Evolutionary conservation across 2,329 filamentous ascomycete species (phyloP).

Genomic region (Furcasterigmium sp.): DNA sequence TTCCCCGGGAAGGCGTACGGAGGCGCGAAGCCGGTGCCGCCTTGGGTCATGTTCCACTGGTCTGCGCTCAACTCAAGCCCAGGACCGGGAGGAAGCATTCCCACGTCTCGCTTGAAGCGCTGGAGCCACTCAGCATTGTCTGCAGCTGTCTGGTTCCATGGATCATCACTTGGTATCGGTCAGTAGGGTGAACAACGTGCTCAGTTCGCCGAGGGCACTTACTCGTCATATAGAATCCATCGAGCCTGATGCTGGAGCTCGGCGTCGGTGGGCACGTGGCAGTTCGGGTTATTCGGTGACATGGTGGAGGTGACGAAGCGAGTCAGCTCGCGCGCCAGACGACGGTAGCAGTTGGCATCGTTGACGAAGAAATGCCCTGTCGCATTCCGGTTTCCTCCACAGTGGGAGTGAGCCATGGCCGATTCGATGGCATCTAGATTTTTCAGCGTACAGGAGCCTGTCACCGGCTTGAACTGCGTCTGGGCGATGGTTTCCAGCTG

Average conservation of each 20-base stretch:
- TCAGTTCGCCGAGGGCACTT: neutral
- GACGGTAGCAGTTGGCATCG: conserved; percentile 57
- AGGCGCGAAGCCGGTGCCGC: conserved; percentile 50
- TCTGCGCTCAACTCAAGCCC: conserved; percentile 34
- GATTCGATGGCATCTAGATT: too few species aligned
- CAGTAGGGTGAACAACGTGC: neutral
- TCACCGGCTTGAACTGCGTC: neutral
- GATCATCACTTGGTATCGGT: conserved; percentile 45
- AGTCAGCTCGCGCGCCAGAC: conserved; percentile 46
- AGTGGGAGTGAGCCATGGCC: too few species aligned
- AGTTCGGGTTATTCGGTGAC: conserved; percentile 56
- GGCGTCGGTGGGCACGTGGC: conserved; percentile 53
- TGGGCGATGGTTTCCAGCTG: neutral
- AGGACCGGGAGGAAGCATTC: conserved; percentile 46
- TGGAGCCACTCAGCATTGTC: conserved; percentile 60
- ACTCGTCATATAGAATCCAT: conserved; percentile 60
- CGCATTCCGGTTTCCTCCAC: too few species aligned
- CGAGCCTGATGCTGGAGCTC: conserved; percentile 60
- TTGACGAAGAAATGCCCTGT: conserved; percentile 47
- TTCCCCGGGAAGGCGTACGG: conserved; percentile 45
- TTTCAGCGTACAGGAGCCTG: conserved; percentile 1
- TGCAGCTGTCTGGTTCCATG: conserved; percentile 59
- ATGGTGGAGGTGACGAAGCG: conserved; percentile 48
- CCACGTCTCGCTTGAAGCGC: conserved; percentile 55
- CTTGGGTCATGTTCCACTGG: conserved; percentile 42